Evolutionary conservation across 768 basidiomycete genomes (phyloP).

Genomic region (Rhodosporidiobolus odoratus): DNA sequence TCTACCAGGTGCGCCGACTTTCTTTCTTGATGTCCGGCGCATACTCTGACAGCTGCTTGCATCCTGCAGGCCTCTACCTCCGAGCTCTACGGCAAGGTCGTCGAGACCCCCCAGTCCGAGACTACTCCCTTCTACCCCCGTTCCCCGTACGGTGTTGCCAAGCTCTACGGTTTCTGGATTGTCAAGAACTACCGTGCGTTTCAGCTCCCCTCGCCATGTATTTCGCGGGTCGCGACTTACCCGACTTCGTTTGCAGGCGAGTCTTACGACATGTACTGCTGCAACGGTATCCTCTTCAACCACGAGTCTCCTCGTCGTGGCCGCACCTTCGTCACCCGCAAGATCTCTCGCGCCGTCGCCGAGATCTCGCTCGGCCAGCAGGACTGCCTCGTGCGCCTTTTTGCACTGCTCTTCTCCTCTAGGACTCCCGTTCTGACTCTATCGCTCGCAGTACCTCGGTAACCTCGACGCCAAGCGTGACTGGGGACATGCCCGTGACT

Average conservation of each 20-base stretch:
- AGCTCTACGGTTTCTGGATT: constrained; percentile 56
- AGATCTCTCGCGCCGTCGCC: constrained; percentile 85
- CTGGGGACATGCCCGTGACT: constrained; percentile 83
- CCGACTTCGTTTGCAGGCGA: constrained; percentile 63
- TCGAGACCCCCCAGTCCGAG: constrained; percentile 90
- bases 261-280: constrained; percentile 92
- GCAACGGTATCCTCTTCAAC: constrained; percentile 96
- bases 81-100: constrained; percentile 93
- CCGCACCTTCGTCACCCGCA: constrained; percentile 90
- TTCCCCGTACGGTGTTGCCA: constrained; percentile 91
- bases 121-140: constrained; percentile 98
- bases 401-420: neutral
- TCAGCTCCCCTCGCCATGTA: neutral
- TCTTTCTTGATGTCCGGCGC: too few relatives aligned
- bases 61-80: constrained; percentile 70
- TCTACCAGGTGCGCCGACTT: constrained; percentile 62
- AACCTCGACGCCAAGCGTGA: constrained; percentile 93
- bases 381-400: constrained; percentile 55
- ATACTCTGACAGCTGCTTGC: neutral
- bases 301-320: constrained; percentile 94
- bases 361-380: constrained; percentile 88
- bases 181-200: constrained; percentile 46
- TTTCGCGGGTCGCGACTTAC: neutral
- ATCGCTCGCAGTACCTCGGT: constrained; percentile 60
- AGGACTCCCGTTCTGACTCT: neutral